Conservation (phyloP, 345 rosid genomes). For the Arabidopsis thaliana region DNA sequence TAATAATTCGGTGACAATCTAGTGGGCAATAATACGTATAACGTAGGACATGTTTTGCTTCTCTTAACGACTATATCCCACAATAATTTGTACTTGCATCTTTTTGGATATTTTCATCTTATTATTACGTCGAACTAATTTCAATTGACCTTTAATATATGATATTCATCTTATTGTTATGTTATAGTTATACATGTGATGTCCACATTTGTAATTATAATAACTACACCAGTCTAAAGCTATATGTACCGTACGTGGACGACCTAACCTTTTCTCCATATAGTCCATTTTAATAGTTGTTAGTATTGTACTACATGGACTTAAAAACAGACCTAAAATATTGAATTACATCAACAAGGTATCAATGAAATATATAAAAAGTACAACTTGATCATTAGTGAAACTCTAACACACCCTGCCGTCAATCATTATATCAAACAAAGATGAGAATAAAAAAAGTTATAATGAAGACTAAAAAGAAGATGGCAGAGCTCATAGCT, state of each 20-base stretch:
- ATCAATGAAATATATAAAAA: background rate
- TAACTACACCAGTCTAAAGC: background rate
- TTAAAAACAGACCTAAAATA: constrained; percentile 27
- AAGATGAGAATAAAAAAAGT: constrained; percentile 21
- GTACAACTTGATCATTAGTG: constrained; percentile 26
- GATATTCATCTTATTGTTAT: background rate
- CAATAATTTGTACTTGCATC: constrained; percentile 23
- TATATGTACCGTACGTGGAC: background rate
- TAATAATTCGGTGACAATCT: constrained; percentile 35
- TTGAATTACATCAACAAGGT: constrained; percentile 14
- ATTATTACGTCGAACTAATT: constrained; percentile 2
- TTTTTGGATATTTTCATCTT: background rate
- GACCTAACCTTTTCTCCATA: constrained; percentile 24
- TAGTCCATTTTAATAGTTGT: constrained; percentile 1
- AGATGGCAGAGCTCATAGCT: constrained; percentile 58
- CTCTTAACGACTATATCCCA: constrained; percentile 15
- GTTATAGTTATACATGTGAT: constrained; percentile 1
- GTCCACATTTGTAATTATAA: constrained; percentile 1
- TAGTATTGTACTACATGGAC: constrained; percentile 10
- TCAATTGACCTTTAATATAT: constrained; percentile 13
- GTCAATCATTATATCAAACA: constrained; percentile 34
- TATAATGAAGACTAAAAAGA: constrained; percentile 1
- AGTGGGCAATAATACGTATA: constrained; percentile 37
- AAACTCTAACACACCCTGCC: constrained; percentile 23
- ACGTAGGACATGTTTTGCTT: constrained; percentile 41